Conservation (phyloP, 352 stramenopile species). For the Pythium pyrilobum region DNA sequence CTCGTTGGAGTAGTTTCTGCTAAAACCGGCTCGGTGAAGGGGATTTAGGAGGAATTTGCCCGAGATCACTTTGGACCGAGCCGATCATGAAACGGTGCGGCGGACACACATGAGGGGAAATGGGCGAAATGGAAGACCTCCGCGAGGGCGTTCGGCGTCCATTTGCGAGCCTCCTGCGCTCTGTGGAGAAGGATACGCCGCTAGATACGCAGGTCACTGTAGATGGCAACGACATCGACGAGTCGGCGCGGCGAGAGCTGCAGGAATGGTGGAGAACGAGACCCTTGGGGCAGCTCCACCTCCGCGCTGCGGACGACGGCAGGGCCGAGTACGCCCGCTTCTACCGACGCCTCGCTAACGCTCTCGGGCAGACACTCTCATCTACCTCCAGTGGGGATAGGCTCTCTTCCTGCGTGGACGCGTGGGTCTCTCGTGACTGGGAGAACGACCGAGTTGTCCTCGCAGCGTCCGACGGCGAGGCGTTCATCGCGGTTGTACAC, state of each 20-base stretch:
- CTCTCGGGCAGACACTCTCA: not conserved
- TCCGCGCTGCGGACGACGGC: too few species aligned
- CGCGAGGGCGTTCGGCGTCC: too few species aligned
- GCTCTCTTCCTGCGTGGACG: too few species aligned
- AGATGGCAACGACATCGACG: not conserved
- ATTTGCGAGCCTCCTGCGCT: conserved; percentile 3
- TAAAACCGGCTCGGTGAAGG: conserved; percentile 7
- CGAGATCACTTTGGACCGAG: not conserved
- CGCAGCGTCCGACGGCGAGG: not conserved
- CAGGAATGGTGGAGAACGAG: conserved; percentile 3
- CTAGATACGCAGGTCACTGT: too few species aligned
- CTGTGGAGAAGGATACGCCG: not conserved
- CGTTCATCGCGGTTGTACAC: not conserved
- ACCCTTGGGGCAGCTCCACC: not conserved
- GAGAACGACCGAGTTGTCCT: not conserved
- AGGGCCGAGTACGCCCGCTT: not conserved
- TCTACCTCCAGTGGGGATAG: not conserved
- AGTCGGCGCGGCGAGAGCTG: not conserved
- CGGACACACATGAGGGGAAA: not conserved
- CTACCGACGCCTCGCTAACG: not conserved
- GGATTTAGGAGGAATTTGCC: not conserved
- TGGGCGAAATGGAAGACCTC: not conserved
- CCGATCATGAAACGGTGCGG: not conserved
- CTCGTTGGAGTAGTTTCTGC: not conserved
- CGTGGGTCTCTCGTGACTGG: conserved; percentile 11